Base-by-base conservation (phyloP, 2,329 filamentous ascomycete species). In the Aspergillus novoparasiticus region DNA sequence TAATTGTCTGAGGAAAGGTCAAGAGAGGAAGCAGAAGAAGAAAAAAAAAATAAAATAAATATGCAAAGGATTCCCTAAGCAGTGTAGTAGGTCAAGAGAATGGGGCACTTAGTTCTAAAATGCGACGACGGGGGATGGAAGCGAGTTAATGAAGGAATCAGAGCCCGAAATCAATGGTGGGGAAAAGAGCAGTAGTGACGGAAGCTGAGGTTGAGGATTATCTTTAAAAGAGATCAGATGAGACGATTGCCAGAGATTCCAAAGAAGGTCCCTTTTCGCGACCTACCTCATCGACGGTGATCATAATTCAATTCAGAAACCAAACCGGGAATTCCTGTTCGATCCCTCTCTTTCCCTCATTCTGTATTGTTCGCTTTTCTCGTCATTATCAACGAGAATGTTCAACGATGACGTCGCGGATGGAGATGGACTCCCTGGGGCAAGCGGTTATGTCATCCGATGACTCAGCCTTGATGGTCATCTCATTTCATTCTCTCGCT, bases 381-480 rank as follows among this genome's bases (percentile, higher is more conserved):
- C 30, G 30, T 55, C 51, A 55, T 36, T 14, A 16, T 36, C 12
- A 14, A 34, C 6, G 14, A 23, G 14, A 36, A 5, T 26, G n/a
- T 23, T 26, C n/a, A 12, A 23, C 12, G 21, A 65, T 65, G 63
- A 65, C 63, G 63, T 65, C 60, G 60, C 16, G 16, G 3, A 41
- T 19, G 36, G 36, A 41, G 36, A 41, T 19, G 34, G 14, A 30
- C 34, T 36, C 12, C 14, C 34, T 36, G 34, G 23, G 16, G 16
- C 16, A 5, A 4, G 48, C 51, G n/a, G 51, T 55, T 55, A 65
- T 61, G 62, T 62, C 60, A 62, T 65, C 57, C 19, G 54, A 51
- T 65, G 57, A 65, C 63, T 62, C 57, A 65, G 59, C 63, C 57
- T 36, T 16, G 1, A 4, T 21, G 34, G 34, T 36, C 11, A 32